Evolutionary conservation across 495 filamentous ascomycete species (phyloP).

Genomic region (Aspergillus affinis): DNA sequence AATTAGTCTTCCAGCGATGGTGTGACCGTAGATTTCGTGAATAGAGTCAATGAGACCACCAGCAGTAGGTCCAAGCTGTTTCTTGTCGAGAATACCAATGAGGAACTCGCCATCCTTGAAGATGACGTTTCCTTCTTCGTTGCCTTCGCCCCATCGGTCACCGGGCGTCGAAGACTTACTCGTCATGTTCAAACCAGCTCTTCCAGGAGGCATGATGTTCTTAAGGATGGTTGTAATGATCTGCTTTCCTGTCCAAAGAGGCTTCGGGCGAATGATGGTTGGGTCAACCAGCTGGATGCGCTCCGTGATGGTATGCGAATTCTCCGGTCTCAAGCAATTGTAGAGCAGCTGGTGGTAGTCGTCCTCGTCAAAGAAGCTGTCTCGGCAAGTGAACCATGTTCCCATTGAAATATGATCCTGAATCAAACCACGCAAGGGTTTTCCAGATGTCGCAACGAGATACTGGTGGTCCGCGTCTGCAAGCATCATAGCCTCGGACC

Average conservation of each 20-base stretch:
- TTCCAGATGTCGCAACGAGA: slow-evolving; percentile 88
- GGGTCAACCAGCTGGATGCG: slow-evolving; percentile 78
- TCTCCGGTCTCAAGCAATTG: slow-evolving; percentile 83
- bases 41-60: slow-evolving; percentile 90
- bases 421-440: slow-evolving; percentile 93
- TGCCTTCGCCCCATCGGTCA: slow-evolving; percentile 74
- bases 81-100: slow-evolving; percentile 92
- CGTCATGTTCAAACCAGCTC: slow-evolving; percentile 75
- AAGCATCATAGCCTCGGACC: slow-evolving; percentile 85
- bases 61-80: slow-evolving; percentile 82
- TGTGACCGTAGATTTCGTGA: slow-evolving; percentile 91
- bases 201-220: slow-evolving; percentile 77
- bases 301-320: slow-evolving; percentile 68
- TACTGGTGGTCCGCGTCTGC: slow-evolving; percentile 98
- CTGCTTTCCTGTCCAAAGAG: slow-evolving; percentile 97
- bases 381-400: slow-evolving; percentile 83
- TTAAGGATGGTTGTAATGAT: slow-evolving; percentile 89
- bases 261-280: slow-evolving; percentile 75
- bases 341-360: slow-evolving; percentile 93
- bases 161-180: slow-evolving; percentile 73
- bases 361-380: slow-evolving; percentile 88
- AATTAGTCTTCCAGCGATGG: slow-evolving; percentile 77
- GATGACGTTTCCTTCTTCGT: slow-evolving; percentile 72
- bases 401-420: slow-evolving; percentile 98
- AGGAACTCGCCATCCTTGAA: slow-evolving; percentile 86